phyloP scores from a whole-genome alignment of 106 monocot genomes.

The Hemerocallis citrina region DNA sequence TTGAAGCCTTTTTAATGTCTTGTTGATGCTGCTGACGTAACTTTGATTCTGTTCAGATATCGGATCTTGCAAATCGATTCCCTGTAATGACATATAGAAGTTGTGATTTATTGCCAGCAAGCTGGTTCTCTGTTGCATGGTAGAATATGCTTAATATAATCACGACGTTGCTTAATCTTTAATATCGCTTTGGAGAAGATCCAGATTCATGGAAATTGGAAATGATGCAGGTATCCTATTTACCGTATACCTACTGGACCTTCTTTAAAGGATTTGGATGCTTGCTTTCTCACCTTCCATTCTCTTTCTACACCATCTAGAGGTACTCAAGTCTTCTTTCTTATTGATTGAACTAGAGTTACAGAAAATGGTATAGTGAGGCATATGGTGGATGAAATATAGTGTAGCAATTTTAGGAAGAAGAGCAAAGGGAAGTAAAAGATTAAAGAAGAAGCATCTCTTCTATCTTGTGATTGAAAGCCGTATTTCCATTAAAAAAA shows the following conservation, averaged over 20 bases:
- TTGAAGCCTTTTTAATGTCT: neutral
- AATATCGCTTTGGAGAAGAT: too few relatives aligned
- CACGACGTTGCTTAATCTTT: too few relatives aligned
- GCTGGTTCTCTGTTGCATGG: slow-evolving; percentile 85
- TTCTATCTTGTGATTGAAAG: too few relatives aligned
- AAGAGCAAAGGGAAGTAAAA: too few relatives aligned
- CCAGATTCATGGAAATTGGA: neutral
- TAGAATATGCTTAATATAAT: slow-evolving; percentile 7
- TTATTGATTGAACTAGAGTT: too few relatives aligned
- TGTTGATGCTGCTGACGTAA: neutral
- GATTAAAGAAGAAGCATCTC: too few relatives aligned
- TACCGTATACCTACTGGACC: slow-evolving; percentile 64
- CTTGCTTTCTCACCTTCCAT: slow-evolving; percentile 71
- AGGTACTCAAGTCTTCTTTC: too few relatives aligned
- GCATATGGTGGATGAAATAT: too few relatives aligned
- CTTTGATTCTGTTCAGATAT: slow-evolving; percentile 24
- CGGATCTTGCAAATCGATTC: slow-evolving; percentile 35
- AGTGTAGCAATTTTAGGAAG: too few relatives aligned
- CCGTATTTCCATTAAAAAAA: too few relatives aligned
- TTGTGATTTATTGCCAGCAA: slow-evolving; percentile 56
- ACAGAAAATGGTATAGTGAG: too few relatives aligned
- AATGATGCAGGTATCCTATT: slow-evolving; percentile 56
- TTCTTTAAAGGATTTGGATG: slow-evolving; percentile 54
- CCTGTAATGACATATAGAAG: slow-evolving; percentile 44
- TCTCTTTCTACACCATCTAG: slow-evolving; percentile 32